Conservation (phyloP, 1,139 yeast genomes). For the Geotrichum australiense region DNA sequence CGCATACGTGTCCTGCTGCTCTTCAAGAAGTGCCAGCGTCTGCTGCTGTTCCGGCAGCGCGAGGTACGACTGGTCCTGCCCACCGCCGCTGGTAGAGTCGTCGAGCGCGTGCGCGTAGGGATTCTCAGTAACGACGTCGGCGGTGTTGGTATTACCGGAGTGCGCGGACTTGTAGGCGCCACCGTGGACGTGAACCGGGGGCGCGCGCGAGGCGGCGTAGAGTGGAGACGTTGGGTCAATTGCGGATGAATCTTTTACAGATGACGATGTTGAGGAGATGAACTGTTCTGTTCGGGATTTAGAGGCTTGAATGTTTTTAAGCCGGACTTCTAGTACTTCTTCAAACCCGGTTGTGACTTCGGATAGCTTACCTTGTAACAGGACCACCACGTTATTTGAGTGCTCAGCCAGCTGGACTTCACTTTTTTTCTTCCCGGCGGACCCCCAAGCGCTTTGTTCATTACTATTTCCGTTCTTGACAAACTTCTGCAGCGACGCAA, state of each 20-base stretch:
- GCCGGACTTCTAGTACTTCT: slow-evolving; percentile 78
- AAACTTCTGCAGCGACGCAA: slow-evolving; percentile 57
- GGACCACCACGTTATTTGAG: slow-evolving; percentile 77
- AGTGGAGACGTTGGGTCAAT: slow-evolving; percentile 17
- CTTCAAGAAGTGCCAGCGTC: slow-evolving; percentile 57
- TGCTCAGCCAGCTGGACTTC: slow-evolving; percentile 62
- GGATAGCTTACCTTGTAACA: slow-evolving; percentile 81
- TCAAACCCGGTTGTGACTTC: slow-evolving; percentile 91
- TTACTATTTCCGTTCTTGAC: slow-evolving; percentile 32
- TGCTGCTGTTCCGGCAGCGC: slow-evolving; percentile 71
- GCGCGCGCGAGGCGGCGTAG: slow-evolving; percentile 15
- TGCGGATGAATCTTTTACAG: slow-evolving; percentile 23
- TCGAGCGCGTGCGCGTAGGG: slow-evolving; percentile 32
- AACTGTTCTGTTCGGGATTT: slow-evolving; percentile 82
- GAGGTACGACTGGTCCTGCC: slow-evolving; percentile 28
- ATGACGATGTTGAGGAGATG: slow-evolving; percentile 45
- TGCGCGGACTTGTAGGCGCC: slow-evolving; percentile 2
- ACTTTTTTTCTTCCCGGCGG: slow-evolving; percentile 35
- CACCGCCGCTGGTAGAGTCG: slow-evolving; percentile 31
- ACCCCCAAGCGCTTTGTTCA: slow-evolving; percentile 26
- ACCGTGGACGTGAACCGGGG: slow-evolving; percentile 6
- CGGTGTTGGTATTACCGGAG: slow-evolving; percentile 8
- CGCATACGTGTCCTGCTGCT: slow-evolving; percentile 60
- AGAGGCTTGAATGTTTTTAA: slow-evolving; percentile 72
- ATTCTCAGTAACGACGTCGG: slow-evolving; percentile 27